phyloP scores from a whole-genome alignment of 768 basidiomycete species.

The Russula earlei region DNA sequence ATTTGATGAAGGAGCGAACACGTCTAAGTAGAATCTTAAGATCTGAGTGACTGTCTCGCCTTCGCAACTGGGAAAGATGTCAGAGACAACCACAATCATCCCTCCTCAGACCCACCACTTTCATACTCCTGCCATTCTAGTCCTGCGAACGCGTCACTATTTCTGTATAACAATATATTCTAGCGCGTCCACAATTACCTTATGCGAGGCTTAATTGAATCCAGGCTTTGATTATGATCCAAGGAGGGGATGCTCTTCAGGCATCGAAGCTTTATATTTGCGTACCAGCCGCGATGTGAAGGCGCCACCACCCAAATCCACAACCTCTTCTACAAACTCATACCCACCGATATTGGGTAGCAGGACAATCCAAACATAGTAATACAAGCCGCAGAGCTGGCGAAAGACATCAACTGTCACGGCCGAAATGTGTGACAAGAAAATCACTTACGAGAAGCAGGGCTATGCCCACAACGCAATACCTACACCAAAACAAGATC shows the following conservation, averaged over 20 bases:
- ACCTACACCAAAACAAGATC: conserved; percentile 16
- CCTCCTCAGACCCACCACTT: neutral
- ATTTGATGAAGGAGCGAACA: neutral
- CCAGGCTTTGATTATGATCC: neutral
- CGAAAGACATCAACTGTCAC: neutral
- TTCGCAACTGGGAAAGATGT: neutral
- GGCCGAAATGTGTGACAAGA: neutral
- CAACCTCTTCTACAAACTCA: conserved; percentile 35
- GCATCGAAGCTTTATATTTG: conserved; percentile 2
- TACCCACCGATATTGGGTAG: conserved; percentile 38
- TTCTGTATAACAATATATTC: neutral
- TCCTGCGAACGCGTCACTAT: too few species aligned
- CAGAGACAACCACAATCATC: neutral
- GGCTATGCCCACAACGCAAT: conserved; percentile 25
- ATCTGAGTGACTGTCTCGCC: neutral
- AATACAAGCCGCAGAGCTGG: conserved; percentile 24
- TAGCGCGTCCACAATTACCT: neutral
- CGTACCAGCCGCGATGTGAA: conserved; percentile 14
- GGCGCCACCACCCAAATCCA: conserved; percentile 14
- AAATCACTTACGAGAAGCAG: conserved; percentile 22
- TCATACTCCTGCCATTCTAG: neutral
- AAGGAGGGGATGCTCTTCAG: conserved; percentile 19
- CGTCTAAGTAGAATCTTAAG: neutral
- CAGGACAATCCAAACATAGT: conserved; percentile 34
- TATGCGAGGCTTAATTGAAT: neutral